Base-by-base conservation (phyloP, 208 protist genomes). In the Leishmania braziliensis region DNA sequence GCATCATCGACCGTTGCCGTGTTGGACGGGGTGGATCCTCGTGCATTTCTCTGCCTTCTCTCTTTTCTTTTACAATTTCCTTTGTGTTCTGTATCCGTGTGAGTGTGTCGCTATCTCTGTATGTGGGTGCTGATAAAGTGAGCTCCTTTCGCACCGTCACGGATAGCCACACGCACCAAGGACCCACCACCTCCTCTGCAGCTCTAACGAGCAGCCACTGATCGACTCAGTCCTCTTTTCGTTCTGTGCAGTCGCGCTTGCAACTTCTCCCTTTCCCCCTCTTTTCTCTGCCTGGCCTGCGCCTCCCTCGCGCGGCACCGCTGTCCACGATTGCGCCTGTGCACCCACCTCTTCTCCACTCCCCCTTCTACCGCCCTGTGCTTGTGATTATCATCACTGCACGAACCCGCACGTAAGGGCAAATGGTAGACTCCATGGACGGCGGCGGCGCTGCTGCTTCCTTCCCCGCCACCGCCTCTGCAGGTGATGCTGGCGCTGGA, bases 381-480 rank as follows among this genome's bases (percentile, higher is more conserved):
- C n/a, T 46, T 43, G 51, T 39, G 51, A 33, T 76, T 76, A 3
- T 48, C 72, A 62, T 62, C 33, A 48, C 33, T 46, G 72, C 51
- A 46, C 51, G n/a, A 39, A 8, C 33, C 33, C 26, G 14, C 10
- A 48, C 46, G 72, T 76, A 39, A 5, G 26, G 72, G 51, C 4
- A 50, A 10, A 76, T 76, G 72, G 12, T 58, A 46, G 72, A 76
- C 50, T 36, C 72, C 29, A 39, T 26, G 51, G 9, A 54, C n/a
- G 33, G 53, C 72, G 33, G 72, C 72, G 33, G 51, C 72, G 72
- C 51, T 26, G 68, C 43, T 26, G 72, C 50, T n/a, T 50, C 72
- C 18, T 62, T n/a, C 72, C 51, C 72, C 1, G 72, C 51, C 26
- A 20, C 51, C 12, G 3, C 18, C 5, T 56, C 51, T 62, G 72